These are phyloP conservation scores for Allantophomopsis cytisporea DNA, from an alignment of 2,329 filamentous ascomycete genomes.

Conservation along the genomic window DNA sequence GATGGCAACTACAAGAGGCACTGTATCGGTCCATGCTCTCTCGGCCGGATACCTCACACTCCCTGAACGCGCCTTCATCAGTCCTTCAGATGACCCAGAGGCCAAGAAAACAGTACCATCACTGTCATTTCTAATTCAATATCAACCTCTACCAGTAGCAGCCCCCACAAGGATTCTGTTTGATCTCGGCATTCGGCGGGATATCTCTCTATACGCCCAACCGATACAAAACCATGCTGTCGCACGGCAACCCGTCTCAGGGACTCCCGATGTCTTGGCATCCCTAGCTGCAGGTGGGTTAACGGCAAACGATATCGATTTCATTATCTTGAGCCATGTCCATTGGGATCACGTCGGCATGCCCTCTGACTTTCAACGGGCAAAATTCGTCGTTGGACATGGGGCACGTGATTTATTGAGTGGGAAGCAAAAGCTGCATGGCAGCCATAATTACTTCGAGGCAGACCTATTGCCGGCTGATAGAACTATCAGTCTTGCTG, in stretches of 20 bases:
- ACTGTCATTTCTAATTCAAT: too few relatives aligned
- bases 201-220: constrained; percentile 26
- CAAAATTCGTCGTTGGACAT: constrained; percentile 31
- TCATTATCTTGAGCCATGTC: constrained; percentile 30
- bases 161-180: constrained; percentile 27
- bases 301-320: constrained; percentile 1
- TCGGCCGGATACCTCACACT: too few relatives aligned
- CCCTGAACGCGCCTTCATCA: too few relatives aligned
- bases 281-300: constrained; percentile 22
- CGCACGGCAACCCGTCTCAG: constrained; percentile 26
- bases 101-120: too few relatives aligned
- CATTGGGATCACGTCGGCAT: constrained; percentile 45
- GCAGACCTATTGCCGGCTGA: background rate
- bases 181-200: constrained; percentile 36
- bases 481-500: constrained; percentile 19
- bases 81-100: too few relatives aligned
- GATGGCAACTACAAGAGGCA: too few relatives aligned
- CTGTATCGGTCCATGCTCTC: too few relatives aligned
- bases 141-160: too few relatives aligned
- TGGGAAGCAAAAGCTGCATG: background rate
- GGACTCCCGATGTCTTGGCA: constrained; percentile 26
- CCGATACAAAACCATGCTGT: constrained; percentile 29
- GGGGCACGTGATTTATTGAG: constrained; percentile 19
- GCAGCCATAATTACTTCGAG: background rate
- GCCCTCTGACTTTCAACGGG: constrained; percentile 30